phyloP scores from a whole-genome alignment of 2,329 filamentous ascomycete species.

The Coniochaeta sp. region DNA sequence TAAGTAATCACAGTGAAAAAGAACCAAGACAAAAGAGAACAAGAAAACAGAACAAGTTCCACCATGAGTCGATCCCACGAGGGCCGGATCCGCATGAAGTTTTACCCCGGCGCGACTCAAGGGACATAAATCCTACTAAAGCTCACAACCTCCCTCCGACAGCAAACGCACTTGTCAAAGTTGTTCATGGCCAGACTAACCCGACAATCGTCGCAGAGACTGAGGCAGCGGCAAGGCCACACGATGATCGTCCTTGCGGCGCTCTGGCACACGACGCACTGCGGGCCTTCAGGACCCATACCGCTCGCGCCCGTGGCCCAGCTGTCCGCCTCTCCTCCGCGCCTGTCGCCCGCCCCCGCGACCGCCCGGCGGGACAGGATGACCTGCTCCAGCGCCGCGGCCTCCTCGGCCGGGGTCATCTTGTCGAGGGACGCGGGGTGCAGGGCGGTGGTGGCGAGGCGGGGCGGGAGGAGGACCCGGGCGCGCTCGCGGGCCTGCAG shows the following conservation, averaged over 20 bases:
- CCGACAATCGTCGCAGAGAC: constrained; percentile 89
- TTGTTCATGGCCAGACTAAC: constrained; percentile 95
- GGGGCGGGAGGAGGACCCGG: constrained; percentile 52
- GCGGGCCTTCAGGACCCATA: constrained; percentile 63
- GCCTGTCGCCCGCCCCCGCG: constrained; percentile 9
- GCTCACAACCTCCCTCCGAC: constrained; percentile 76
- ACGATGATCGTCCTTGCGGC: constrained; percentile 82
- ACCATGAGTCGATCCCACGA: too few species aligned
- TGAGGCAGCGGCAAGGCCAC: constrained; percentile 93
- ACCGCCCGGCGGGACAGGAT: constrained; percentile 42
- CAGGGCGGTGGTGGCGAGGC: constrained; percentile 9
- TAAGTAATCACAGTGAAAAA: background rate
- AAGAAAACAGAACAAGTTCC: background rate
- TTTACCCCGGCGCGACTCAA: too few species aligned
- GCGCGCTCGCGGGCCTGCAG: constrained; percentile 62
- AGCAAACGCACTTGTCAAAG: constrained; percentile 94
- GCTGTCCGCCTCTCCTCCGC: constrained; percentile 17
- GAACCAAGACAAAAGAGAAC: background rate
- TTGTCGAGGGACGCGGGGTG: constrained; percentile 20
- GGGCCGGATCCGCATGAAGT: too few species aligned
- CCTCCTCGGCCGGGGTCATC: constrained; percentile 50
- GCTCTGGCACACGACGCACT: constrained; percentile 89
- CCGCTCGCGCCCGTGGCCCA: constrained; percentile 69
- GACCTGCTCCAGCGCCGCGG: constrained; percentile 52
- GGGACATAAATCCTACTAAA: constrained; percentile 92